These are phyloP conservation scores for Rubia tinctorum DNA, from an alignment of 305 asterid genomes.

Conservation along the genomic window DNA sequence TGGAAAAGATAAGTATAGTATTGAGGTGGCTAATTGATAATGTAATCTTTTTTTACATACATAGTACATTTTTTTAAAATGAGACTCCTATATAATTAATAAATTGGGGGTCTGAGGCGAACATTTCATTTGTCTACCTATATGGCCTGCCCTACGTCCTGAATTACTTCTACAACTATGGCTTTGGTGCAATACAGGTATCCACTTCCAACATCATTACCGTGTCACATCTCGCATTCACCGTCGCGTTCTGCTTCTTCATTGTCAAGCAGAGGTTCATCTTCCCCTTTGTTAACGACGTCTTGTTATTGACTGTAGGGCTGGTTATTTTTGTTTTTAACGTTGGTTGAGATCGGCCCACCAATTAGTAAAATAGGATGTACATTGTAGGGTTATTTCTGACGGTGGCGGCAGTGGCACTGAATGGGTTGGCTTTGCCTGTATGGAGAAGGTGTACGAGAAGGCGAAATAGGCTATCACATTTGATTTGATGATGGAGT, in stretches of 20 bases:
- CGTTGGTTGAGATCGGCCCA: conserved; percentile 14
- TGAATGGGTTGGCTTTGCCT: conserved; percentile 25
- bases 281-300: conserved; percentile 14
- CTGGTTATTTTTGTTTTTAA: conserved; percentile 11
- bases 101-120: no score
- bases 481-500: conserved; percentile 21
- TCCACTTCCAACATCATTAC: conserved; percentile 23
- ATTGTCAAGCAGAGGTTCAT: conserved; percentile 27
- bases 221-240: conserved; percentile 14
- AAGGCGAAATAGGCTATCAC: conserved; percentile 9
- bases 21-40: no score
- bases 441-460: no score
- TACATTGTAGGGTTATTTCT: conserved; percentile 27
- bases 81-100: no score
- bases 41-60: no score
- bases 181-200: conserved; percentile 13
- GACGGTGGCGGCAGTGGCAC: conserved; percentile 16
- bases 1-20: no score
- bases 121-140: no score
- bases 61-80: no score
- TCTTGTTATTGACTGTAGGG: conserved; percentile 20
- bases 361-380: conserved; percentile 14
- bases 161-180: conserved; percentile 18
- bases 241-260: conserved; percentile 21
- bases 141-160: no score